Percentiles rank a stretch among this genome's conserved stretches.
These are phyloP conservation scores for Mycosphaerella sp. DNA, from an alignment of 2,329 filamentous ascomycete species.

Conservation along the genomic window DNA sequence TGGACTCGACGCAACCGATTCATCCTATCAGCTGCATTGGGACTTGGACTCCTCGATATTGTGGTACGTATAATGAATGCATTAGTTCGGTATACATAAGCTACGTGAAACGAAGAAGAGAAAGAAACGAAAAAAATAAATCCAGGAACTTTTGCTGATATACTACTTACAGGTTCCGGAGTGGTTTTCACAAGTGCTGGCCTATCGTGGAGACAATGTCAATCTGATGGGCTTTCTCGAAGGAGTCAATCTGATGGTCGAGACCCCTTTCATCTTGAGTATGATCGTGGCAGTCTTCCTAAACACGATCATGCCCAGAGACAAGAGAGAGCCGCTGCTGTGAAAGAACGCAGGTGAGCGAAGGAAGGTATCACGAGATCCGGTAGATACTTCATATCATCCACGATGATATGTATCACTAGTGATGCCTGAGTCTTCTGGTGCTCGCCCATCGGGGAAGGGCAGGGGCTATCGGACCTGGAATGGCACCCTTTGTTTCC, in stretches of 20 bases:
- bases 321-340: constrained; percentile 6
- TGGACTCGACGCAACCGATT: constrained; percentile 73
- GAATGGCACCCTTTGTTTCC: too few species aligned
- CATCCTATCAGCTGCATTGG: constrained; percentile 48
- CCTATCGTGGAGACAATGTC: constrained; percentile 13
- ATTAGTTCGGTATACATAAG: too few species aligned
- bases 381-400: too few species aligned
- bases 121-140: too few species aligned
- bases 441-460: too few species aligned
- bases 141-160: background rate
- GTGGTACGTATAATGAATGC: constrained; percentile 1
- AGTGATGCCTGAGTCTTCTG: too few species aligned
- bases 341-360: background rate
- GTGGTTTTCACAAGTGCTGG: constrained; percentile 18
- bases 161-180: constrained; percentile 1
- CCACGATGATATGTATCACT: too few species aligned
- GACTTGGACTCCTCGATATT: constrained; percentile 18
- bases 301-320: constrained; percentile 19
- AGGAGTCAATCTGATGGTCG: constrained; percentile 19
- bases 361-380: background rate
- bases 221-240: constrained; percentile 19
- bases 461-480: too few species aligned
- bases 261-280: constrained; percentile 21
- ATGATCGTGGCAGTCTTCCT: constrained; percentile 18
- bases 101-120: too few species aligned